A percentile compares a stretch with the other conserved stretches of the same genome.
Evolutionary conservation across 2,329 filamentous ascomycete species (phyloP).

Genomic region (Aspergillus terreus): DNA sequence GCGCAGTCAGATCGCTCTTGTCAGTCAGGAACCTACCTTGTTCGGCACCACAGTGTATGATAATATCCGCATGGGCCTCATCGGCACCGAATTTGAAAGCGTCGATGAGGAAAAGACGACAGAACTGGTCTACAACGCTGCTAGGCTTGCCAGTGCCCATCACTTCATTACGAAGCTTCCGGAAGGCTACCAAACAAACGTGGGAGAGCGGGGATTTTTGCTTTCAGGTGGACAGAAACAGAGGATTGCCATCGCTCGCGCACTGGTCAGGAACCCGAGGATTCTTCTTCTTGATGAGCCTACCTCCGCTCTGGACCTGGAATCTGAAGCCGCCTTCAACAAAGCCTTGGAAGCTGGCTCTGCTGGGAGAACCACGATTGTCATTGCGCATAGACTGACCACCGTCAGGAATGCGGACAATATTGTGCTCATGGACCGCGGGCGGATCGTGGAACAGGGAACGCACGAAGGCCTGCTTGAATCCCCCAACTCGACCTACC

Average conservation of each 20-base stretch:
- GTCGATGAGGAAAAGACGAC: no score
- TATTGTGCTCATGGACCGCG: slow-evolving; percentile 41
- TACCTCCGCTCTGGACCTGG: slow-evolving; percentile 80
- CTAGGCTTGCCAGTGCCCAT: slow-evolving; percentile 50
- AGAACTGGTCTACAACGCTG: no score
- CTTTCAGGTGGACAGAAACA: slow-evolving; percentile 90
- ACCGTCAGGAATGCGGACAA: slow-evolving; percentile 42
- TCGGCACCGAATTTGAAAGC: no score
- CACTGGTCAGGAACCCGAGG: slow-evolving; percentile 74
- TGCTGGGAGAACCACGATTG: slow-evolving; percentile 43
- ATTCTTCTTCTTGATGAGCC: slow-evolving; percentile 86
- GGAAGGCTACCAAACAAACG: slow-evolving; percentile 76
- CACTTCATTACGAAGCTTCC: slow-evolving; percentile 73
- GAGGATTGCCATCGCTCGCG: slow-evolving; percentile 78
- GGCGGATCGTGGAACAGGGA: slow-evolving; percentile 42
- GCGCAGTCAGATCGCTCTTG: slow-evolving; percentile 18
- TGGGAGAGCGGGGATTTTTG: slow-evolving; percentile 79
- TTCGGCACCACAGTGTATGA: slow-evolving; percentile 20
- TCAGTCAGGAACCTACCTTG: slow-evolving; percentile 21
- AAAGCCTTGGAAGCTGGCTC: slow-evolving; percentile 72
- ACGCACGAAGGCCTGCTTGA: slow-evolving; percentile 24
- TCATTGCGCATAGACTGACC: slow-evolving; percentile 43
- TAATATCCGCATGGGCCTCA: slow-evolving; percentile 19
- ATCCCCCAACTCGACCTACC: no score
- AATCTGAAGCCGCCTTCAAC: slow-evolving; percentile 81